phyloP scores from a whole-genome alignment of 2,329 filamentous ascomycete species.

The Aphanocladium album region DNA sequence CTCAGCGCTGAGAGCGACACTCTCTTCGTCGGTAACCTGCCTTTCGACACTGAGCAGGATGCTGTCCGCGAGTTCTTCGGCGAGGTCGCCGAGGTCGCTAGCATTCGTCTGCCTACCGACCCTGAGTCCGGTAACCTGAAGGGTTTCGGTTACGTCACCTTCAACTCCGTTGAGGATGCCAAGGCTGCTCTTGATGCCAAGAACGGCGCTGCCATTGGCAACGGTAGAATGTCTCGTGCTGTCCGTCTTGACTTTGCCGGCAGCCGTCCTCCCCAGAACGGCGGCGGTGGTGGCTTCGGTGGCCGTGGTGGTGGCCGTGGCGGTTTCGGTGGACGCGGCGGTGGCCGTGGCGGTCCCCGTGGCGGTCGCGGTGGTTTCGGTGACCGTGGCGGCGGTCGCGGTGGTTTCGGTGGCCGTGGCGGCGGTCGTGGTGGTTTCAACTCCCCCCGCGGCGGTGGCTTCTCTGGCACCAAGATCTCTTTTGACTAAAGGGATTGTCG shows the following conservation, averaged over 20 bases:
- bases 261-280: conserved; percentile 58
- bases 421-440: conserved; percentile 50
- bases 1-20: conserved; percentile 78
- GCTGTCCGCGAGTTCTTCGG: conserved; percentile 68
- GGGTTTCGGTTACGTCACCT: conserved; percentile 90
- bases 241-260: conserved; percentile 80
- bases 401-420: conserved; percentile 48
- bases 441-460: conserved; percentile 42
- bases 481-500: conserved; percentile 45
- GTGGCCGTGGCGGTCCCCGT: conserved; percentile 47
- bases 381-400: conserved; percentile 47
- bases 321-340: conserved; percentile 37
- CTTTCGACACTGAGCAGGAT: conserved; percentile 78
- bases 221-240: conserved; percentile 64
- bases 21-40: conserved; percentile 86
- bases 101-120: conserved; percentile 84
- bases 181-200: conserved; percentile 66
- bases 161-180: conserved; percentile 76
- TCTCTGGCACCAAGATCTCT: conserved; percentile 71
- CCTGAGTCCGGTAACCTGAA: conserved; percentile 77
- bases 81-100: conserved; percentile 64
- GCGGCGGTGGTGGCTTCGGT: conserved; percentile 42
- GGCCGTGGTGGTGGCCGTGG: conserved; percentile 50
- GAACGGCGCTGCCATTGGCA: conserved; percentile 59
- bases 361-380: conserved; percentile 50